Percentiles rank a stretch among this genome's conserved stretches.
These are phyloP conservation scores for Chalaropsis ovoidea DNA, from an alignment of 2,329 filamentous ascomycete genomes.

Conservation along the genomic window DNA sequence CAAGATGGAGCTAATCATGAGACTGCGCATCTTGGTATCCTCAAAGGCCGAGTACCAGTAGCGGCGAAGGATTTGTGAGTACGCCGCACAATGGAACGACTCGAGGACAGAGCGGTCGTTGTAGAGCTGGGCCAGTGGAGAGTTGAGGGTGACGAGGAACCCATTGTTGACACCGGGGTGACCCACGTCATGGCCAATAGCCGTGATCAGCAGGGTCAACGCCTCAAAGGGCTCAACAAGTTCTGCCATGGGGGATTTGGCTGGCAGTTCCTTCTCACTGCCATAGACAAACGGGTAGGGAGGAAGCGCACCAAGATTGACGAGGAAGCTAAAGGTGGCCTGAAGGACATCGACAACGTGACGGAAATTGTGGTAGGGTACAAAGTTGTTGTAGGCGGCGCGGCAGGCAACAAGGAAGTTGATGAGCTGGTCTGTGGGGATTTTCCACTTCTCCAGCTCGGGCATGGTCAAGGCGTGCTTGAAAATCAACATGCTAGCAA, in stretches of 20 bases:
- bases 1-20: conserved; percentile 96
- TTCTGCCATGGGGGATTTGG: conserved; percentile 57
- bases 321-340: conserved; percentile 80
- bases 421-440: conserved; percentile 70
- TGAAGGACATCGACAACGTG: conserved; percentile 95
- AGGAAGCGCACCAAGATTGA: conserved; percentile 66
- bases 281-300: conserved; percentile 43
- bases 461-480: conserved; percentile 76
- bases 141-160: conserved; percentile 83
- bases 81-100: conserved; percentile 94
- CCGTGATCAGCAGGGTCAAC: conserved; percentile 78
- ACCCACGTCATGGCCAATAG: conserved; percentile 96
- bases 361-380: conserved; percentile 96
- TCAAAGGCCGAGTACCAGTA: conserved; percentile 82
- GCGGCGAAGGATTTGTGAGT: conserved; percentile 84
- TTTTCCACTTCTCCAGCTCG: conserved; percentile 68
- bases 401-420: conserved; percentile 81
- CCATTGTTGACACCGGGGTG: conserved; percentile 98
- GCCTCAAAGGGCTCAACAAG: conserved; percentile 81
- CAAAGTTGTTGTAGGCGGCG: conserved; percentile 90
- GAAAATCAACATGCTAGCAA: conserved; percentile 78
- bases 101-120: conserved; percentile 95
- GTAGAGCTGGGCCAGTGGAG: conserved; percentile 86
- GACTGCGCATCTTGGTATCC: conserved; percentile 66
- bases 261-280: conserved; percentile 29